These are phyloP conservation scores for Volvariella volvacea DNA, from an alignment of 1,284 basidiomycete species.

Conservation along the genomic window DNA sequence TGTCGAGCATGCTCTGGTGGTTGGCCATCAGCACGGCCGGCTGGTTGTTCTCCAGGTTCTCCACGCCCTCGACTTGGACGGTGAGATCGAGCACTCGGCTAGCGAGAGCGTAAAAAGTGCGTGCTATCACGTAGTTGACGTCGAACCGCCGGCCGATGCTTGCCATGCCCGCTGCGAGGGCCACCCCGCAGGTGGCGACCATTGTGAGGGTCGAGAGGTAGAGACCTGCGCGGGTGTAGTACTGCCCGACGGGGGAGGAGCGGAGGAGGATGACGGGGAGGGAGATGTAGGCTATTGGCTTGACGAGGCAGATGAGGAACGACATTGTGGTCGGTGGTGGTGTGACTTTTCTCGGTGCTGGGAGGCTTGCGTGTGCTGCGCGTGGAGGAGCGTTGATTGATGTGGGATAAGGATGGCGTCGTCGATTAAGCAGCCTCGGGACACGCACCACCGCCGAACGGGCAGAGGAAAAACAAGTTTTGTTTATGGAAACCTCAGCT, in stretches of 20 bases:
- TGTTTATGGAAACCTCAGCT: too few relatives aligned
- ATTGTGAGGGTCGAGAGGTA: constrained; percentile 75
- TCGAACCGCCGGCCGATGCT: constrained; percentile 73
- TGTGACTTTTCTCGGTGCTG: too few relatives aligned
- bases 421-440: too few relatives aligned
- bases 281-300: constrained; percentile 68
- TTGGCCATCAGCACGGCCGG: constrained; percentile 83
- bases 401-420: too few relatives aligned
- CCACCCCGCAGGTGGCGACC: constrained; percentile 71
- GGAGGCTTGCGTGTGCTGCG: too few relatives aligned
- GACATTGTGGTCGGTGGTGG: constrained; percentile 41
- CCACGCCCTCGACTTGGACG: constrained; percentile 81
- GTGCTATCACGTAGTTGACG: constrained; percentile 82
- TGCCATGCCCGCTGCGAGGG: constrained; percentile 67
- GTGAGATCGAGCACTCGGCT: constrained; percentile 63
- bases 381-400: too few relatives aligned
- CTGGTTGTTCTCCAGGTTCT: constrained; percentile 56
- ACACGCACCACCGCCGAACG: too few relatives aligned
- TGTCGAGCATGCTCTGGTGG: constrained; percentile 92
- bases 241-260: constrained; percentile 51
- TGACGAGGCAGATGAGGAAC: constrained; percentile 49
- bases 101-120: constrained; percentile 76
- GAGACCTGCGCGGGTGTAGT: constrained; percentile 68
- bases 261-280: constrained; percentile 59
- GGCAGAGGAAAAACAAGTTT: too few relatives aligned